Base-by-base conservation (phyloP, 2,329 filamentous ascomycete species). In the Aspergillus luchuensis region DNA sequence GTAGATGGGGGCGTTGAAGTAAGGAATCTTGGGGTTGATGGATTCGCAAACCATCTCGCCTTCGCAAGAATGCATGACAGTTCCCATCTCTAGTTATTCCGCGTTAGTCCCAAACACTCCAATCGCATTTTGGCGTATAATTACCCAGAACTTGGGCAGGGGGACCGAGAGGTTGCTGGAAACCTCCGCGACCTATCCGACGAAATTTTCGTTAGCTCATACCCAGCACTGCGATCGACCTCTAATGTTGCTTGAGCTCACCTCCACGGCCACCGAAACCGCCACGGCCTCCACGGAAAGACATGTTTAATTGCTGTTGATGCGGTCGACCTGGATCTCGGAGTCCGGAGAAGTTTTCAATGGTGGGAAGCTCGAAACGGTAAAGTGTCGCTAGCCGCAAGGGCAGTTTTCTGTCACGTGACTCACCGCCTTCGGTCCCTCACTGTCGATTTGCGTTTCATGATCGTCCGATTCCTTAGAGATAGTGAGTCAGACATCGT, bases 1-100 rank as follows among this genome's bases (percentile, higher is more conserved):
- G 82, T 95, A 99, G 79, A 99, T 96, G 69, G 92, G 92, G 63
- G 95, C 95, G 84, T 97, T 98, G 89, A 99, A 99, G 83, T 96
- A 96, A 64, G 95, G 95, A 66, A 99, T 90, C 82, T 98, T 98
- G 71, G 90, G 83, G 84, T 97, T 98, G 80, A 90, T 89, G 69
- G 91, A 96, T 80, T 92, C 89, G 90, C 94, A 97, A 70, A 99
- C 90, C 85, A 99, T 95, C 80, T 99, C 95, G 77, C 94, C 94
- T 81, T 99, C 95, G 81, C 91, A 94, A 61, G 92, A 89, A 82
- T 99, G 95, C 76, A 97, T 81, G 80, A 98, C 96, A 67, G 87
- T 87, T 78, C 95, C 95, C 90, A 99, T 92, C 82, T 97, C 95
- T 89, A 66, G 60, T 48, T 45, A 8, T 21, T 45, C 11, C 61